Percentiles rank a stretch among this genome's conserved stretches.
Conservation (phyloP, 352 stramenopile genomes). For the Globisporangium nagaii region DNA sequence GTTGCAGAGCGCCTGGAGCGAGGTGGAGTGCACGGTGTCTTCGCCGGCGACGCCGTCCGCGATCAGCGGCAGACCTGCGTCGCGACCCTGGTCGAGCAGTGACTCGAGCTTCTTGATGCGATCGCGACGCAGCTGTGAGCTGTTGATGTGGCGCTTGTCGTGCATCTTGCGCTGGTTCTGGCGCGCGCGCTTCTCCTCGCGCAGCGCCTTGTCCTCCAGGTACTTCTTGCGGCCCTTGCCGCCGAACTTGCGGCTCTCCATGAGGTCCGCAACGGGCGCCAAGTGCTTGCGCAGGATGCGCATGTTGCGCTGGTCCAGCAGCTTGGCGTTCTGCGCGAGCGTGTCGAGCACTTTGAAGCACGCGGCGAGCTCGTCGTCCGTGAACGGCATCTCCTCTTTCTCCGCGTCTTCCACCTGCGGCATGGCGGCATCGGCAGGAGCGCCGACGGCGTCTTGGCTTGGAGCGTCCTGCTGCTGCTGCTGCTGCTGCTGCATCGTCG, state of each 20-base stretch:
- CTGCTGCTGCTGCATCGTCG: not conserved
- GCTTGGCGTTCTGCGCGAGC: conserved; percentile 36
- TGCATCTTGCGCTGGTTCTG: conserved; percentile 86
- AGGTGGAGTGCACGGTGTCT: conserved; percentile 48
- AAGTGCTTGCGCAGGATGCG: conserved; percentile 75
- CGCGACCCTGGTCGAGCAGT: conserved; percentile 81
- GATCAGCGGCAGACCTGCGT: conserved; percentile 79
- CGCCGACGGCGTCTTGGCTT: not conserved
- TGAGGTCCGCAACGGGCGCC: conserved; percentile 65
- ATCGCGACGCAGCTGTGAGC: conserved; percentile 85
- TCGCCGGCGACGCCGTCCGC: conserved; percentile 87
- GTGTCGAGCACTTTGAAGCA: conserved; percentile 66
- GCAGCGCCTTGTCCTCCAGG: conserved; percentile 82
- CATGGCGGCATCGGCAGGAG: not conserved
- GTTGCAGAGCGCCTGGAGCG: conserved; percentile 55
- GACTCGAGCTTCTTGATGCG: conserved; percentile 90
- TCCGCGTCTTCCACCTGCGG: conserved; percentile 13
- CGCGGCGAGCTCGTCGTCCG: conserved; percentile 48
- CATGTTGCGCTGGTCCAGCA: conserved; percentile 74
- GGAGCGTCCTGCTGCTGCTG: too few relatives aligned
- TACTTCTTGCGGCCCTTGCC: conserved; percentile 84
- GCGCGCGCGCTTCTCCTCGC: conserved; percentile 79
- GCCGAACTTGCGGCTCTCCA: conserved; percentile 83
- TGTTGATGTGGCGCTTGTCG: conserved; percentile 93
- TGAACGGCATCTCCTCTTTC: conserved; percentile 62